phyloP scores from a whole-genome alignment of 2,329 filamentous ascomycete species.

The Malbranchea zuffiana region DNA sequence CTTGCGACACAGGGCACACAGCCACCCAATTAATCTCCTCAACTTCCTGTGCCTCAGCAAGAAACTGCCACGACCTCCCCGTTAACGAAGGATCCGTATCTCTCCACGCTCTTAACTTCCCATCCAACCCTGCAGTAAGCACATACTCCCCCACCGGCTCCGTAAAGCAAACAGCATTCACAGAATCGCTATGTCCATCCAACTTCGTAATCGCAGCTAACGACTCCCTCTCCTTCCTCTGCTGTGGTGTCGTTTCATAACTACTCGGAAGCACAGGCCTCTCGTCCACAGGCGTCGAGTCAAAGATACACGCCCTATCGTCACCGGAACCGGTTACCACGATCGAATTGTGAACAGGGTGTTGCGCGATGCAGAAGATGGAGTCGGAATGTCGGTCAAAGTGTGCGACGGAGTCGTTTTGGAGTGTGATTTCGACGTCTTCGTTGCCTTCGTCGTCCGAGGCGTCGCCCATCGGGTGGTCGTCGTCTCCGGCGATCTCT shows the following conservation, averaged over 20 bases:
- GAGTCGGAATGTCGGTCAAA: constrained; percentile 85
- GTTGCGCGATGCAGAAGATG: constrained; percentile 89
- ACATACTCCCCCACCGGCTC: constrained; percentile 71
- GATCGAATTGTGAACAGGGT: constrained; percentile 65
- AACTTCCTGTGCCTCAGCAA: constrained; percentile 76
- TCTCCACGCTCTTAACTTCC: constrained; percentile 62
- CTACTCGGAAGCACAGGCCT: constrained; percentile 62
- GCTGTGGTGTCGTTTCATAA: constrained; percentile 57
- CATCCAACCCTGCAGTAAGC: constrained; percentile 80
- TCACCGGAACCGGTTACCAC: constrained; percentile 80
- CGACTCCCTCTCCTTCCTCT: constrained; percentile 46
- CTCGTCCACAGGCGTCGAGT: constrained; percentile 52
- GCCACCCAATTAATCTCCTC: constrained; percentile 89
- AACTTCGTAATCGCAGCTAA: constrained; percentile 60
- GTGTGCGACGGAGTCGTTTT: constrained; percentile 88
- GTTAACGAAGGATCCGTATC: constrained; percentile 37
- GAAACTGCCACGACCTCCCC: constrained; percentile 50
- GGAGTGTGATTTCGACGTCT: constrained; percentile 60
- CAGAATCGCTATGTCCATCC: constrained; percentile 83
- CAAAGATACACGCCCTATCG: constrained; percentile 78
- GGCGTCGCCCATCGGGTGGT: constrained; percentile 71
- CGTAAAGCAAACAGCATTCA: constrained; percentile 79
- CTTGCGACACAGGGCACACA: constrained; percentile 55
- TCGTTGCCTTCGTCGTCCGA: constrained; percentile 52
- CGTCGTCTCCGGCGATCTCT: constrained; percentile 58